These are phyloP conservation scores for Angomonas ambiguus DNA, from an alignment of 208 protist species.

Conservation along the genomic window DNA sequence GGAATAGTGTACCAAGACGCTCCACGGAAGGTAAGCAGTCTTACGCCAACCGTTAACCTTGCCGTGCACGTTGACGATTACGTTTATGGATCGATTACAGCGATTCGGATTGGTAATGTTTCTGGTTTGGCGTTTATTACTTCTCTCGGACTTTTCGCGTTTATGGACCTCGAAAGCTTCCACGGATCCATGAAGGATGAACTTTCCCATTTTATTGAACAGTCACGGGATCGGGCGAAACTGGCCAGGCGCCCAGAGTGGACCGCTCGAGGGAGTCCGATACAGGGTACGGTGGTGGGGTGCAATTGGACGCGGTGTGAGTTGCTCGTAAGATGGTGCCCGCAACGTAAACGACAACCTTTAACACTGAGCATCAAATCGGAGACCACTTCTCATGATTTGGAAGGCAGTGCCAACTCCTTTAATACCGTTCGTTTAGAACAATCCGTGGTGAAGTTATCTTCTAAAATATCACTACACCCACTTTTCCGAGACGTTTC, in stretches of 20 bases:
- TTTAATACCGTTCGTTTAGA: constrained; percentile 49
- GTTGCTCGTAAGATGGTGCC: constrained; percentile 71
- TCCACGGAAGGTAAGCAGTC: constrained; percentile 1
- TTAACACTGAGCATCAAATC: constrained; percentile 33
- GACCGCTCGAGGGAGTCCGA: constrained; percentile 56
- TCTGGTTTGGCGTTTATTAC: constrained; percentile 61
- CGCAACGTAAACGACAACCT: constrained; percentile 12
- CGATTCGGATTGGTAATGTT: constrained; percentile 33
- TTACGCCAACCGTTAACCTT: background rate
- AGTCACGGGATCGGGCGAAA: background rate
- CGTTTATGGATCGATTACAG: constrained; percentile 50
- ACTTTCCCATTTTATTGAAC: background rate
- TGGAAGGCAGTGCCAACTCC: constrained; percentile 62
- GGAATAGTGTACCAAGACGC: constrained; percentile 56
- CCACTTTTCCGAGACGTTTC: constrained; percentile 65
- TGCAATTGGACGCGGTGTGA: constrained; percentile 71
- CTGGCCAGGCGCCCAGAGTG: constrained; percentile 30
- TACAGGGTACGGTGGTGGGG: constrained; percentile 62
- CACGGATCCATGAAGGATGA: background rate
- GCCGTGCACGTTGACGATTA: constrained; percentile 57
- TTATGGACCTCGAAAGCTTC: constrained; percentile 58
- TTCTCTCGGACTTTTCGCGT: constrained; percentile 54
- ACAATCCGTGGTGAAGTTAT: constrained; percentile 49
- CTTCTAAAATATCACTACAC: constrained; percentile 78
- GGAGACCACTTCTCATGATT: constrained; percentile 23